Base-by-base conservation (phyloP, 2,329 filamentous ascomycete genomes). In the Amauroascus niger region DNA sequence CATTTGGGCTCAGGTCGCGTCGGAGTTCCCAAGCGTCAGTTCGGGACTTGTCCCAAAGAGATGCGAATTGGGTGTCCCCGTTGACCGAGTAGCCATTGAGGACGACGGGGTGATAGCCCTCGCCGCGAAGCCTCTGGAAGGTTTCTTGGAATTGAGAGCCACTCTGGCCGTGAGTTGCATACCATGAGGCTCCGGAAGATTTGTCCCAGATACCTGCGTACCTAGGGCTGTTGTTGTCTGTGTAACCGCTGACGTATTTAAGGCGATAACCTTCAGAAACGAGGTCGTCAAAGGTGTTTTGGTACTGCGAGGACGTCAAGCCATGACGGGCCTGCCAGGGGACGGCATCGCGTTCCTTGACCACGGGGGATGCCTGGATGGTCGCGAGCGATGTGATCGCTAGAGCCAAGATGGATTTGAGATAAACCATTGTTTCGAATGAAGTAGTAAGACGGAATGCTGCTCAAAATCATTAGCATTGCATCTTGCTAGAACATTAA, bases 61-160 rank as follows among this genome's bases (percentile, higher is more conserved):
- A 33, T n/a, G 32, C 32, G 26, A 49, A 57, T 40, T 24, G 45
- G 39, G 43, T 37, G 13, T 35, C 22, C 5, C 44, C 45, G 24
- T 49, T 39, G 49, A 57, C 52, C 1, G 55, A 50, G 33, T 57
- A 58, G n/a, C 55, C 52, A 41, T 56, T 54, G 16, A 58, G 26
- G n/a, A 51, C 26, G 5, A 55, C 37, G 14, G 52, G 44, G 32
- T 54, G 55, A 35, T 57, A 58, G 9, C 55, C 57, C 14, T 57
- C 22, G 11, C 14, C 43, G 14, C 47, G 52, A 18, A 52, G 49
- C 22, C 32, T 28, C 11, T 49, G 16, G 50, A 54, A 54, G 14
- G 43, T 46, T 30, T 49, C 28, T 16, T 49, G 35, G 44, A 53
- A 59, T 30, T 54, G 32, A 11, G 43, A 41, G 8, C 20, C 11